Conservation (phyloP, 2,329 filamentous ascomycete genomes). For the Penicillium polonicum region DNA sequence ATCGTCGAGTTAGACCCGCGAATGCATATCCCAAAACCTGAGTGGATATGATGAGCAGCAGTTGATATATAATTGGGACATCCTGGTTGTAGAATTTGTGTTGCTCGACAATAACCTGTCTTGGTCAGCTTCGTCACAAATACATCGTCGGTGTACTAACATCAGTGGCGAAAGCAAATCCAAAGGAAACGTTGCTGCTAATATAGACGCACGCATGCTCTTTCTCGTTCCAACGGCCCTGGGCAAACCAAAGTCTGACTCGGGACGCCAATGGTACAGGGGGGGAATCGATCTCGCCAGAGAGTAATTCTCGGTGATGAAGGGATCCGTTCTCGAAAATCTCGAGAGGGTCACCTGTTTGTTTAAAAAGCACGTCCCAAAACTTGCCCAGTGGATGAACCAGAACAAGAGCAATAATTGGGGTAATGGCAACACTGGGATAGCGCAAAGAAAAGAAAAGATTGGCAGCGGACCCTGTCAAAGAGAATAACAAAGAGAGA, state of each 20-base stretch:
- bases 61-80: slow-evolving; percentile 71
- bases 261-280: slow-evolving; percentile 35
- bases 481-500: slow-evolving; percentile 73
- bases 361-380: slow-evolving; percentile 73
- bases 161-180: slow-evolving; percentile 85
- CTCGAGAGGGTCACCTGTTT: slow-evolving; percentile 54
- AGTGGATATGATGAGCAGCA: slow-evolving; percentile 79
- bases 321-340: slow-evolving; percentile 59
- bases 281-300: slow-evolving; percentile 15
- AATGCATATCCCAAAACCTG: slow-evolving; percentile 86
- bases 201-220: slow-evolving; percentile 88
- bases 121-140: slow-evolving; percentile 1
- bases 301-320: slow-evolving; percentile 43
- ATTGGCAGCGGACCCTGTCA: slow-evolving; percentile 63
- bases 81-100: slow-evolving; percentile 85
- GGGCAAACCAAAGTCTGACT: slow-evolving; percentile 70
- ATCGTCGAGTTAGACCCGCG: slow-evolving; percentile 75
- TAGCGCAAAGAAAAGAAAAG: slow-evolving; percentile 88
- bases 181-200: slow-evolving; percentile 85
- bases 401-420: slow-evolving; percentile 66
- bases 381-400: slow-evolving; percentile 79
- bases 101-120: slow-evolving; percentile 76
- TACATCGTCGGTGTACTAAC: slow-evolving; percentile 36
- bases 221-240: slow-evolving; percentile 83
- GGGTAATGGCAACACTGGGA: slow-evolving; percentile 84